Base-by-base conservation (phyloP, 768 basidiomycete genomes). In the Hygrocybe punicea region DNA sequence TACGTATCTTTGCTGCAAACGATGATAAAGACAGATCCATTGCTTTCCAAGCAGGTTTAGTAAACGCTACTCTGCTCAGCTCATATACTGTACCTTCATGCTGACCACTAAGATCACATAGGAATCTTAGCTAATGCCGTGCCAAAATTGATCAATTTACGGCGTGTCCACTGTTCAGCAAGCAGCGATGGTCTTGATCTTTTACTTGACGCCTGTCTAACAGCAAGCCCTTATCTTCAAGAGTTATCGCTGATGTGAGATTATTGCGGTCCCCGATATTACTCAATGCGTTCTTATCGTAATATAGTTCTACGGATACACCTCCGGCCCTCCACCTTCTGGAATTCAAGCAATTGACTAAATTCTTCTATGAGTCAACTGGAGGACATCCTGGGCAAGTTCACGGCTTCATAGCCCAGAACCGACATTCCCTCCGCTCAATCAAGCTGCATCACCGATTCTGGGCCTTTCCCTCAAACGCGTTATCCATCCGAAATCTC, bases 121-220 rank as follows among this genome's bases (percentile, higher is more conserved):
- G 85, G 85, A 24, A 87, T 89, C 82, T 71, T 89, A 53, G 78
- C 81, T 17, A 89, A 87, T 45, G 84, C 84, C 3, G 72, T 89
- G 9, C 84, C 86, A 8, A 85, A 83, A 63, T 66, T 89, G 25
- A 68, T 70, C 50, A 85, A 82, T 60, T 72, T 89, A 35, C 75
- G 79, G 29, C 83, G 82, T 55, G 78, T 86, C 2, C 81, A 84
- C 64, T 81, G 85, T 44, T 78, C 79, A n/a, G 83, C 85, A 14
- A 72, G 78, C 1, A 76, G 73, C 37, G 82, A 83, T 16, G 76
- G 81, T 36, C 78, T 86, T 45, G 62, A 73, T 8, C 76, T 79
- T 2, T 75, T 87, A 24, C 67, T 87, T 33, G 74, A 77, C 6
- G 76, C 82, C 4, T 67, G 89, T 14, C 81, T 86, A 59, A 67